A percentile compares a stretch with the other conserved stretches of the same genome.
These are phyloP conservation scores for Colletotrichum sp. DNA, from an alignment of 2,329 filamentous ascomycete genomes.

Conservation along the genomic window DNA sequence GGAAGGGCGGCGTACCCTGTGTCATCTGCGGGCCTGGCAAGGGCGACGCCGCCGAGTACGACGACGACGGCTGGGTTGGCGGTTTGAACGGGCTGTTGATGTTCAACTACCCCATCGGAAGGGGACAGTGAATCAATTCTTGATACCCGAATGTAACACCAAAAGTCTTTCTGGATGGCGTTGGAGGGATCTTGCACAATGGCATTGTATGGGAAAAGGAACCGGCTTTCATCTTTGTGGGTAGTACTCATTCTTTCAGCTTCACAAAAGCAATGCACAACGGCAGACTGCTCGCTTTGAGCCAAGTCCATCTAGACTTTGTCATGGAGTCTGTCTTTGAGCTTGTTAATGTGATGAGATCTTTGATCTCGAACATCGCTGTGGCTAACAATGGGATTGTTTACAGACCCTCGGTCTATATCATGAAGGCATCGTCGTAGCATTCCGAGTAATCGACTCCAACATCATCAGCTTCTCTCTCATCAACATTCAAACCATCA, in stretches of 20 bases:
- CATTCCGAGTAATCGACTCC: neutral
- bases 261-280: neutral
- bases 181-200: slow-evolving; percentile 1
- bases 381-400: neutral
- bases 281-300: neutral
- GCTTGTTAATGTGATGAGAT: neutral
- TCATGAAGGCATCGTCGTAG: neutral
- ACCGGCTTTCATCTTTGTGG: neutral
- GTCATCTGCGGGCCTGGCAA: slow-evolving; percentile 71
- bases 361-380: neutral
- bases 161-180: slow-evolving; percentile 17
- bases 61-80: slow-evolving; percentile 95
- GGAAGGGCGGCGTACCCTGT: slow-evolving; percentile 86
- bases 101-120: slow-evolving; percentile 95
- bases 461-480: neutral
- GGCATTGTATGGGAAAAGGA: neutral
- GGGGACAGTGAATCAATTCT: slow-evolving; percentile 3
- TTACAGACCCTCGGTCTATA: neutral
- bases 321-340: neutral
- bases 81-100: slow-evolving; percentile 92
- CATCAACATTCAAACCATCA: neutral
- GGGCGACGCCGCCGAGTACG: slow-evolving; percentile 51
- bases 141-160: slow-evolving; percentile 18
- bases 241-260: neutral
- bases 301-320: accelerated